Conservation (phyloP, 2,329 filamentous ascomycete genomes). For the Ceratocystis smalleyi region DNA sequence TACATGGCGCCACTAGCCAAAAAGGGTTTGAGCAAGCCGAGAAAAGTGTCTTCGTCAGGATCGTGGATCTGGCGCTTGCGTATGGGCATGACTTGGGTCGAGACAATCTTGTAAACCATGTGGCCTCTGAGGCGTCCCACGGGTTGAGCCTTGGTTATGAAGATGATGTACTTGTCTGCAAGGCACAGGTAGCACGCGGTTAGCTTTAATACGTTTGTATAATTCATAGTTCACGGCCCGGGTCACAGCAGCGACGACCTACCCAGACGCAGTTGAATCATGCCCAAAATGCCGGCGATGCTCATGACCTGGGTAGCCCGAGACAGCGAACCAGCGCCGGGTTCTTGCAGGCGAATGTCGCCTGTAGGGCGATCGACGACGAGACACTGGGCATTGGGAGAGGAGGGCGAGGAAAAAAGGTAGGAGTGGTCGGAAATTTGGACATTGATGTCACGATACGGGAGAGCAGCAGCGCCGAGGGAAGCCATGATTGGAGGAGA, state of each 20-base stretch:
- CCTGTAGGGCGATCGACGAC: constrained; percentile 85
- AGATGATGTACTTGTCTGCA: constrained; percentile 82
- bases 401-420: constrained; percentile 90
- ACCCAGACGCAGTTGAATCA: constrained; percentile 89
- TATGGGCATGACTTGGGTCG: constrained; percentile 85
- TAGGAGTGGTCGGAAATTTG: constrained; percentile 85
- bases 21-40: constrained; percentile 64
- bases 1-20: constrained; percentile 82
- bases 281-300: constrained; percentile 84
- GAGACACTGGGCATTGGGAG: constrained; percentile 71
- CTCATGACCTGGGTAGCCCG: constrained; percentile 63
- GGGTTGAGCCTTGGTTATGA: constrained; percentile 86
- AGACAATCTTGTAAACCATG: constrained; percentile 83
- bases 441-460: constrained; percentile 94
- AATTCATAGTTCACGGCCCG: too few species aligned
- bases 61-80: constrained; percentile 85
- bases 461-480: constrained; percentile 32
- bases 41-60: constrained; percentile 83
- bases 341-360: constrained; percentile 73
- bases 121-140: constrained; percentile 87
- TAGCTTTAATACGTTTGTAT: neutral
- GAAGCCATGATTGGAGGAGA: constrained; percentile 25
- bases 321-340: constrained; percentile 57
- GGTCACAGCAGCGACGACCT: constrained; percentile 22
- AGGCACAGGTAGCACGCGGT: neutral